Conservation (phyloP, 1,284 basidiomycete species). For the Ganoderma sp. region DNA sequence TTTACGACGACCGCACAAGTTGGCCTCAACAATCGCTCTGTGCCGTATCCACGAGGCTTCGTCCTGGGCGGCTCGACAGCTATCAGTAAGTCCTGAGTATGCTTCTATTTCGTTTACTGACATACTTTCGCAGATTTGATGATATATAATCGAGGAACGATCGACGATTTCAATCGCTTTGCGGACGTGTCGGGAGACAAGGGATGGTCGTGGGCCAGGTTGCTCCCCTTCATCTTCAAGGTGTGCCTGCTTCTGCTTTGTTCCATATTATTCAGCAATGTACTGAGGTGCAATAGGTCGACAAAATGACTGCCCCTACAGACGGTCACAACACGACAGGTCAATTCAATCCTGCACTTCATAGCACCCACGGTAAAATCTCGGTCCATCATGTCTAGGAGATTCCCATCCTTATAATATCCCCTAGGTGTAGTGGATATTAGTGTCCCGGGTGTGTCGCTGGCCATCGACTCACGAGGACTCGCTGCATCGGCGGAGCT, state of each 20-base stretch:
- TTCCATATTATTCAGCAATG: background rate
- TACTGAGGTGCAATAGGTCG: background rate
- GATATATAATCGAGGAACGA: constrained; percentile 15
- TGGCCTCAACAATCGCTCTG: constrained; percentile 16
- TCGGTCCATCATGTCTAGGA: background rate
- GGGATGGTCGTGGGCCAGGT: constrained; percentile 12
- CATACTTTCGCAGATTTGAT: constrained; percentile 6
- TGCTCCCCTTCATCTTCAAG: constrained; percentile 13
- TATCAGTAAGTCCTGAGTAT: constrained; percentile 18
- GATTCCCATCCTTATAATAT: background rate
- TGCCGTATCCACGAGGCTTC: constrained; percentile 26
- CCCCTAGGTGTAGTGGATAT: constrained; percentile 5
- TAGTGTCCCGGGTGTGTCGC: constrained; percentile 21
- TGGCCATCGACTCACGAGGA: constrained; percentile 42
- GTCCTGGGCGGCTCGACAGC: constrained; percentile 26
- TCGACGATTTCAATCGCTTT: constrained; percentile 17
- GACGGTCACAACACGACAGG: constrained; percentile 15
- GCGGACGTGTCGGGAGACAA: constrained; percentile 18
- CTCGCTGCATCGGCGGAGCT: constrained; percentile 41
- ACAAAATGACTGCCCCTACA: constrained; percentile 8
- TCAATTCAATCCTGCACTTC: constrained; percentile 9
- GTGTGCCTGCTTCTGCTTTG: background rate
- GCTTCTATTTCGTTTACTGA: background rate
- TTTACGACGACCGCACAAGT: constrained; percentile 26
- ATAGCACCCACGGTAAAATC: constrained; percentile 1